Base-by-base conservation (phyloP, 306 rosid genomes). In the Leucaena leucocephala region DNA sequence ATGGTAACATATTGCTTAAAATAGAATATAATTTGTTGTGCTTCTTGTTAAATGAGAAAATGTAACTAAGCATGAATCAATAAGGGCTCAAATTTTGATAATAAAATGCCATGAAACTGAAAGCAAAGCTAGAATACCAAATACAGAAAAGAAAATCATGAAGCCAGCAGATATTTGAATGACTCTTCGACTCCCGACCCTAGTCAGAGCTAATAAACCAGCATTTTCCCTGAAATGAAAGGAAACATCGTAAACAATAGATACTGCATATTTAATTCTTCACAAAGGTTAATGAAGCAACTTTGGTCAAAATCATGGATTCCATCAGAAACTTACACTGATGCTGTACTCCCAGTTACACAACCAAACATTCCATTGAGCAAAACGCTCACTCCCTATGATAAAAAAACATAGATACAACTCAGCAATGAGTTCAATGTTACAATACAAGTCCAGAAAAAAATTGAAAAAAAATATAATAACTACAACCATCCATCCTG, bases 161-260 rank as follows among this genome's bases (percentile, higher is more conserved):
- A 92, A 89, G 59, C 91, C 92, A 55, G 97, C 89, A 82, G 95
- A 89, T 71, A 92, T 88, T 79, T 92, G 97, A 83, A 87, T 88
- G 35, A 94, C 95, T 89, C 97, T 89, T 87, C 97, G 85, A 85
- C 95, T 92, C 81, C 97, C 97, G 38, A 84, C 97, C 78, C 86
- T 89, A 49, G 97, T 92, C 86, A 88, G 78, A 75, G 97, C 98
- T 69, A 94, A 76, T 72, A 91, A 86, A 78, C 97, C 97, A 76
- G 95, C 97, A 84, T 94, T 92, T 82, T 71, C 77, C 52, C 49
- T 74, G 81, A 75, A 82, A 75, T 12, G 64, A 33, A 33, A 73
- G 59, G 54, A 62, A 50, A 13, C 64, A 50, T 34, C 19, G 15
- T 9, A 59, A 34, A 57, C 40, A 36, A 35, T 14, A 35, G 21